Percentiles rank a stretch among this genome's conserved stretches.
Evolutionary conservation across 306 rosid species (phyloP).

Genomic region (Cucurbita pepo): DNA sequence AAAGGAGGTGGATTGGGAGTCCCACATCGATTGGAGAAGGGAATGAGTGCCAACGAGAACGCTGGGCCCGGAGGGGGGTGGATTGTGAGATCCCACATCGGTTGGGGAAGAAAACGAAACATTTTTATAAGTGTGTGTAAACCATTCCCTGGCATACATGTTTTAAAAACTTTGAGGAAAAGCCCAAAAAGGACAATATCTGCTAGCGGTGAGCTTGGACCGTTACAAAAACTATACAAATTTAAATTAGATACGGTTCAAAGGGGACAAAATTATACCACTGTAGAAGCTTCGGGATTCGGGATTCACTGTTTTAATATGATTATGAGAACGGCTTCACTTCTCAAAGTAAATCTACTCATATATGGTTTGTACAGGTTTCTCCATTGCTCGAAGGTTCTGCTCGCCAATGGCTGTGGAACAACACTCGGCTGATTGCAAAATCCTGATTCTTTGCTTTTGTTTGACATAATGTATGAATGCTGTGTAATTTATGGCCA

Average conservation of each 20-base stretch:
- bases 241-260: neutral
- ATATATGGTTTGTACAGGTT: constrained; percentile 31
- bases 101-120: too few species aligned
- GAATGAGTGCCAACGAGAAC: too few species aligned
- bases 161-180: too few species aligned
- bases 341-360: neutral
- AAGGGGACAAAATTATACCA: neutral
- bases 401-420: constrained; percentile 76
- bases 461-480: neutral
- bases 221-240: neutral
- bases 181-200: too few species aligned
- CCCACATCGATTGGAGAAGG: too few species aligned
- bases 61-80: too few species aligned
- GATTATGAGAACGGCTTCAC: neutral
- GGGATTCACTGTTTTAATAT: neutral
- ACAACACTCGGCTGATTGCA: constrained; percentile 51
- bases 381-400: constrained; percentile 68
- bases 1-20: too few species aligned
- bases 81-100: too few species aligned
- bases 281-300: neutral
- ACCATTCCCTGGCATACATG: too few species aligned
- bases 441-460: constrained; percentile 9
- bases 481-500: neutral
- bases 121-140: too few species aligned
- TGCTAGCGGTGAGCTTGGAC: too few species aligned